Evolutionary conservation across 2,329 filamentous ascomycete genomes (phyloP).

Genomic region (Colletotrichum cereale): DNA sequence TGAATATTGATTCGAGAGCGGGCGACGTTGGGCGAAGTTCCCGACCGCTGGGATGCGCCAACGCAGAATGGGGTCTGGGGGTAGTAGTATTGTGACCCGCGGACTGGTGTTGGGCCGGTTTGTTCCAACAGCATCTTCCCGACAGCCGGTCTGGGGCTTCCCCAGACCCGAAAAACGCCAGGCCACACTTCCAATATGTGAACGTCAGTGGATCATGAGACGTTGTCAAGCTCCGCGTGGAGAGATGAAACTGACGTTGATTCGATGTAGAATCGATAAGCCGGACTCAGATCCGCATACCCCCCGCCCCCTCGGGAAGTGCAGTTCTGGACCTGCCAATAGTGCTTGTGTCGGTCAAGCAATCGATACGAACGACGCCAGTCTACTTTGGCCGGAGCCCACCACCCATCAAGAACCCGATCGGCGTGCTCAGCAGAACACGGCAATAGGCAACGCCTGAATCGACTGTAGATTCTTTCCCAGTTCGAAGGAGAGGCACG

Average conservation of each 20-base stretch:
- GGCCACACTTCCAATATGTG: slow-evolving; percentile 12
- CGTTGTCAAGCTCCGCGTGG: neutral
- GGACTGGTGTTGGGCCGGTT: neutral
- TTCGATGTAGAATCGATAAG: slow-evolving; percentile 10
- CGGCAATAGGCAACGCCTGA: neutral
- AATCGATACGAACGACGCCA: neutral
- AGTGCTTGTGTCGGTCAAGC: slow-evolving; percentile 9
- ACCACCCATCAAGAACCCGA: neutral
- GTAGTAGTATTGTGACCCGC: neutral
- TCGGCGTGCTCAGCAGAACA: neutral
- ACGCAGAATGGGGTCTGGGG: neutral
- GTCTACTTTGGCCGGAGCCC: neutral
- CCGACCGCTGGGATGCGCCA: slow-evolving; percentile 6
- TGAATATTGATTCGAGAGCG: neutral
- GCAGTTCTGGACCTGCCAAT: neutral
- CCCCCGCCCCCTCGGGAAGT: slow-evolving; percentile 12
- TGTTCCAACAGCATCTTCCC: neutral
- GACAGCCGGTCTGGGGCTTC: slow-evolving; percentile 5
- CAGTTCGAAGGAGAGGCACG: too few relatives aligned
- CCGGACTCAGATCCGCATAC: neutral
- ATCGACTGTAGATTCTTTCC: neutral
- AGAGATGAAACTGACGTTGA: neutral
- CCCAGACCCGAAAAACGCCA: slow-evolving; percentile 13
- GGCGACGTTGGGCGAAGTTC: neutral
- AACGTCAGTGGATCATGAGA: slow-evolving; percentile 28